Conservation (phyloP, 2,329 filamentous ascomycete genomes). For the Pleurostoma richardsiae region DNA sequence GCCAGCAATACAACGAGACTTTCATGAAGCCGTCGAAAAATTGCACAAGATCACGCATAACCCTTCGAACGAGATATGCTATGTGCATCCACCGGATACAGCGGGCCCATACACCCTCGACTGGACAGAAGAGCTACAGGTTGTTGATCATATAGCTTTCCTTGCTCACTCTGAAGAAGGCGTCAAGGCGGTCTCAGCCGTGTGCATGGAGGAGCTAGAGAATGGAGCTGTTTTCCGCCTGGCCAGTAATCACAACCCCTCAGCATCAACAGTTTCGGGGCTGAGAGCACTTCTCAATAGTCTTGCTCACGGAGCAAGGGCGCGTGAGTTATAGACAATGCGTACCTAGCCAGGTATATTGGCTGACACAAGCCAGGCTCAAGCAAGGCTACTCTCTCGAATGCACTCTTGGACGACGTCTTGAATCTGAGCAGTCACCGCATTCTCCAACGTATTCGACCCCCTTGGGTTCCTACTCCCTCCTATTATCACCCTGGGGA, state of each 20-base stretch:
- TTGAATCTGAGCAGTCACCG: neutral
- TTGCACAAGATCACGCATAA: no score
- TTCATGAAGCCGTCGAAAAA: no score
- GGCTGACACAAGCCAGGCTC: no score
- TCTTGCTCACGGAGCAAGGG: neutral
- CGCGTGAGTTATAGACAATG: no score
- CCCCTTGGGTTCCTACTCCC: neutral
- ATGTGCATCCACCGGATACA: no score
- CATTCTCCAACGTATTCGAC: neutral
- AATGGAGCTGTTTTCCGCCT: neutral
- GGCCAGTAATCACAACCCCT: constrained; percentile 2
- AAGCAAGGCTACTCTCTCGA: neutral
- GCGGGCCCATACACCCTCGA: neutral
- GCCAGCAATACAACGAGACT: no score
- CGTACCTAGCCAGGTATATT: no score
- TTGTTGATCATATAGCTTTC: constrained; percentile 1
- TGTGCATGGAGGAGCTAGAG: constrained; percentile 1
- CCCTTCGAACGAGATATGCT: no score
- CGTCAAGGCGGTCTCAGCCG: neutral
- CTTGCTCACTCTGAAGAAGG: neutral
- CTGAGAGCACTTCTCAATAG: neutral
- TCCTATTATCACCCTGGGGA: neutral
- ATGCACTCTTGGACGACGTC: neutral
- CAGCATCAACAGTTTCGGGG: neutral
- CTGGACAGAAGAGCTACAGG: constrained; percentile 2